Evolutionary conservation across 2,329 filamentous ascomycete genomes (phyloP), one percentile per base, ranked within the genome.

Genomic region (Pyrenophora seminiperda): DNA sequence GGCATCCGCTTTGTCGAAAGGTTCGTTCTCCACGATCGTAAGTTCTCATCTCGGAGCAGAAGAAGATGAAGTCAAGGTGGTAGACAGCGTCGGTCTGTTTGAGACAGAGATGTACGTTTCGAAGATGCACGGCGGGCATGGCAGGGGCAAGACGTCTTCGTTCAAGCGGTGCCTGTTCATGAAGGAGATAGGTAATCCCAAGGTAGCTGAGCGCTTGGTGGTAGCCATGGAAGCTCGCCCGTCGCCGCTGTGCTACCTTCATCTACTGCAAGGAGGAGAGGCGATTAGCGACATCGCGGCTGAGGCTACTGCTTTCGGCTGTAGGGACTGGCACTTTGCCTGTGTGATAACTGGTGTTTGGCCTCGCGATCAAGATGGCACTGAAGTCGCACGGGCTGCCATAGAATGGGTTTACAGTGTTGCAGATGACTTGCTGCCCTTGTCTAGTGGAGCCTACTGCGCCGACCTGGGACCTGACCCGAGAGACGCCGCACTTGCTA

Each of bases 121-220:
- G 1, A 59, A 53, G 10, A 82, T 87, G 79, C 82, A 87, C 41
- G 79, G 80, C 18, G 83, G 83, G 0, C 82, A 86, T 43, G 75
- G 75, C 14, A 72, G 78, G 17, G 77, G 79, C 58, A 86, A 85
- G 72, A 86, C 82, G 0, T 86, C 80, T 7, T 77, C 83, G 0
- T 86, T 87, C 74, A 86, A 87, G 71, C 77, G 84, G 58, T 87
- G 84, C 63, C 33, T 87, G 22, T 86, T 87, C 59, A 66, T 87
- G 6, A 81, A 80, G 50, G 0, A 62, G 29, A 79, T 86, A 9
- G 73, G 74, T 53, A 50, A 46, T 40, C 31, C 2, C 2, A 44
- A 67, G 1, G 31, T 82, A 0, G 60, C 66, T 18, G 38, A 71
- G 1, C 58, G 59, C 4, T 68, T 87, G 36, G 47, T 78, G 11